Base-by-base conservation (phyloP, 2,329 filamentous ascomycete genomes). In the Aspergillus cejpii region DNA sequence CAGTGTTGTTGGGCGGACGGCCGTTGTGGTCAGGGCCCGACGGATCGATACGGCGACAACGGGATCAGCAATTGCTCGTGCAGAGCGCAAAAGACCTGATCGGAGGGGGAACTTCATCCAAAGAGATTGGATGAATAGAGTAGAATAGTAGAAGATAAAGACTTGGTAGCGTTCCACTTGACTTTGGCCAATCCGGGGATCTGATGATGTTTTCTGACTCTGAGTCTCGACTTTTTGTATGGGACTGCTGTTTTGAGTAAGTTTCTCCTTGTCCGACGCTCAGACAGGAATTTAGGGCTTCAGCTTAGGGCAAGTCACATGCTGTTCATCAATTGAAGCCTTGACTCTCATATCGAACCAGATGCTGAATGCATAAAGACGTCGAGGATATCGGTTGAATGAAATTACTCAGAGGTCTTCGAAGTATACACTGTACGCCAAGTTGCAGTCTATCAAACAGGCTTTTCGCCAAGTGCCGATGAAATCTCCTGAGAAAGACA, bases 91-190 rank as follows among this genome's bases (percentile, higher is more conserved):
- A 46, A 56, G 51, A 41, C 49, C 49, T 50, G 56, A 38, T 33
- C 33, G 37, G 17, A 45, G 37, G 45, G 53, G 41, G 50, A 44
- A 54, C 59, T 55, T 58, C 63, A 66, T 66, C 55, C 57, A 64
- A 53, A 45, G 49, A 45, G 43, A 47, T 41, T 45, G 40, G 44
- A 42, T 44, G 47, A 49, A n/a, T 24, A 24, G 17, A 15, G 14
- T 26, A 15, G 15, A 20, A 5, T 6, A 8, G 28, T 17, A 28
- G 17, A 28, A 11, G 17, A 43, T 26, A 36, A 10, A 34, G 8
- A 24, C 8, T 20, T 15, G 15, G 17, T 20, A 15, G 17, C 8
- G 3, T 6, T 15, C 28, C 17, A 17, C 17, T 6, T 11, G 5
- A 17, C 7, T 34, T 15, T 34, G 31, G 31, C 17, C 31, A 20